These are phyloP conservation scores for Leucoagaricus sp. DNA, from an alignment of 1,284 basidiomycete genomes.

Conservation along the genomic window DNA sequence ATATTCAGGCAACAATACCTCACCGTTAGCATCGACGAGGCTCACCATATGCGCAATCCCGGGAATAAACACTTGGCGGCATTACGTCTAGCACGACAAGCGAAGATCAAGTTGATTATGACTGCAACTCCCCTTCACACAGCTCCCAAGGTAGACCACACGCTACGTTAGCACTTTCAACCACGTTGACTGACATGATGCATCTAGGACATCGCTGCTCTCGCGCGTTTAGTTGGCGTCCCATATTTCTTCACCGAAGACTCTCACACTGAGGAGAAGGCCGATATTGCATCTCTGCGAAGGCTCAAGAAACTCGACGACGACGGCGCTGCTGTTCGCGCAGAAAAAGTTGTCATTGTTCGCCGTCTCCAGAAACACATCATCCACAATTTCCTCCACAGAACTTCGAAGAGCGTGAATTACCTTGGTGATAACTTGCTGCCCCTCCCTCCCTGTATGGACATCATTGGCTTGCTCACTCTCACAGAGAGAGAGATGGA, in stretches of 20 bases:
- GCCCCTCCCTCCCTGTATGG: slow-evolving; percentile 22
- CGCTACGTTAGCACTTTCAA: background rate
- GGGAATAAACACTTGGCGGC: slow-evolving; percentile 24
- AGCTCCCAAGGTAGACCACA: slow-evolving; percentile 25
- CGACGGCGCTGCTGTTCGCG: slow-evolving; percentile 17
- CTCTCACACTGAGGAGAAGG: slow-evolving; percentile 23
- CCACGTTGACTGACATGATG: background rate
- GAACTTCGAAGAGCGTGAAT: slow-evolving; percentile 22
- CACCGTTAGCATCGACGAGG: slow-evolving; percentile 28
- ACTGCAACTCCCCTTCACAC: slow-evolving; percentile 38
- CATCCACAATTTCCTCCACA: slow-evolving; percentile 22
- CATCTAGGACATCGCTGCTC: slow-evolving; percentile 28
- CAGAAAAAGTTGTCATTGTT: slow-evolving; percentile 9
- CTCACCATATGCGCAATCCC: slow-evolving; percentile 28
- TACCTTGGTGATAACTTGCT: slow-evolving; percentile 21
- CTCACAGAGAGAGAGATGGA: slow-evolving; percentile 23
- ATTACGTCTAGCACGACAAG: slow-evolving; percentile 22
- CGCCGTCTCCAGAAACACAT: slow-evolving; percentile 24
- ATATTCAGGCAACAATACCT: slow-evolving; percentile 27
- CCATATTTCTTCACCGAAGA: slow-evolving; percentile 26
- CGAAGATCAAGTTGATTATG: slow-evolving; percentile 22
- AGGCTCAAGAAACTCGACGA: slow-evolving; percentile 17
- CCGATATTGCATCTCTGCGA: slow-evolving; percentile 20
- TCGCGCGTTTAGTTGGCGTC: slow-evolving; percentile 29
- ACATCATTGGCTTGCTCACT: slow-evolving; percentile 19